Evolutionary conservation across 345 rosid genomes (phyloP).

Genomic region (Reutealis trisperma): DNA sequence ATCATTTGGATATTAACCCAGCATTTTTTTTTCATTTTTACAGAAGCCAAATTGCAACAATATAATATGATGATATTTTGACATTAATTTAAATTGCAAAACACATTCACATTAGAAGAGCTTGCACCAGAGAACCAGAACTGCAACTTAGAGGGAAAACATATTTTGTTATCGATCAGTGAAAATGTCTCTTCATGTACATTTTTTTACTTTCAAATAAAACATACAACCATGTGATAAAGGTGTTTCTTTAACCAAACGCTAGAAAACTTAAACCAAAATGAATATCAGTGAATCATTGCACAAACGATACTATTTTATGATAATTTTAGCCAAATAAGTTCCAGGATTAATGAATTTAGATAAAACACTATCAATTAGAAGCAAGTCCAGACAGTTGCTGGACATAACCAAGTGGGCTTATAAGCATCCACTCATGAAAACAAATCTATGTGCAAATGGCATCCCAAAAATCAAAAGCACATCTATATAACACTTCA

Average conservation of each 20-base stretch:
- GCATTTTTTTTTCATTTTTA: too few species aligned
- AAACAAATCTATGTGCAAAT: background rate
- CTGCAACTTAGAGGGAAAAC: too few species aligned
- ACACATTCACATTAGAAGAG: too few species aligned
- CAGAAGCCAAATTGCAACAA: too few species aligned
- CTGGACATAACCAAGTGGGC: background rate
- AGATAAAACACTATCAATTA: background rate
- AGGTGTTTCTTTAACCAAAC: background rate
- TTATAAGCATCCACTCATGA: background rate
- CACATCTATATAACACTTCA: conserved; percentile 6
- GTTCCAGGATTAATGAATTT: background rate
- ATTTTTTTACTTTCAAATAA: background rate
- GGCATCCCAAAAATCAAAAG: conserved; percentile 14
- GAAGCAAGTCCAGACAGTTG: background rate
- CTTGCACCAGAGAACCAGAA: too few species aligned
- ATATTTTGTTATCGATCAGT: background rate
- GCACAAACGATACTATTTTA: background rate
- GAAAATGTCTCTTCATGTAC: background rate
- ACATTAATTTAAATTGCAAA: too few species aligned
- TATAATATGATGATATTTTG: too few species aligned
- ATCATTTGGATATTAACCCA: too few species aligned
- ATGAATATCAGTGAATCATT: background rate
- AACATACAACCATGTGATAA: background rate
- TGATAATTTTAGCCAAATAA: background rate
- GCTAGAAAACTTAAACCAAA: background rate